These are phyloP conservation scores for Aspergillus sclerotiicarbonarius DNA, from an alignment of 495 filamentous ascomycete genomes.

Conservation along the genomic window DNA sequence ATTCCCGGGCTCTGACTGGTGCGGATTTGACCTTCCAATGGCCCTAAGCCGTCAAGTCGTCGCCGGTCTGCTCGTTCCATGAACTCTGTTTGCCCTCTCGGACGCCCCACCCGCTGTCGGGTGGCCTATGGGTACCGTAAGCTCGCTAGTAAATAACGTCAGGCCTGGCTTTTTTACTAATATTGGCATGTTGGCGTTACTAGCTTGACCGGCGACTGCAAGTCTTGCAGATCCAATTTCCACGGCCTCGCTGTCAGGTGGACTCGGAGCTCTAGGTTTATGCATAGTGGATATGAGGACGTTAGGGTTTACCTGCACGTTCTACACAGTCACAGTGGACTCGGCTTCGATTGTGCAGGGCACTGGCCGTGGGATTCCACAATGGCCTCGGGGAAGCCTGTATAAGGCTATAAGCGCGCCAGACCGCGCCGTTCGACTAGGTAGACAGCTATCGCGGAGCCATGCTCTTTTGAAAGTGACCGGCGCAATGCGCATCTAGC, in stretches of 20 bases:
- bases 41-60: neutral
- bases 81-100: neutral
- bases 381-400: neutral
- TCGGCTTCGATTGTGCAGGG: neutral
- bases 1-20: conserved; percentile 1
- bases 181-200: conserved; percentile 3
- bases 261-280: conserved; percentile 6
- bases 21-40: neutral
- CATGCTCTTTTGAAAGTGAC: neutral
- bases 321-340: conserved; percentile 2
- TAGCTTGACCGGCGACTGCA: conserved; percentile 2
- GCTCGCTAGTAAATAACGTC: neutral
- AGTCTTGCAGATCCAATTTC: conserved; percentile 13
- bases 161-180: neutral
- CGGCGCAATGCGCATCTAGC: neutral
- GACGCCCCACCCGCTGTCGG: neutral
- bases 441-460: neutral
- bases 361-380: conserved; percentile 1
- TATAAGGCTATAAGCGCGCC: neutral
- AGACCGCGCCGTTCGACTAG: neutral
- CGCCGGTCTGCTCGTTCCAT: neutral
- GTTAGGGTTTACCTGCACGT: conserved; percentile 18
- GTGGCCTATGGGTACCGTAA: neutral
- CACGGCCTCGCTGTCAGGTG: conserved; percentile 12
- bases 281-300: conserved; percentile 8